Conservation (phyloP, 2,329 filamentous ascomycete genomes). For the Beauveria caledonica region DNA sequence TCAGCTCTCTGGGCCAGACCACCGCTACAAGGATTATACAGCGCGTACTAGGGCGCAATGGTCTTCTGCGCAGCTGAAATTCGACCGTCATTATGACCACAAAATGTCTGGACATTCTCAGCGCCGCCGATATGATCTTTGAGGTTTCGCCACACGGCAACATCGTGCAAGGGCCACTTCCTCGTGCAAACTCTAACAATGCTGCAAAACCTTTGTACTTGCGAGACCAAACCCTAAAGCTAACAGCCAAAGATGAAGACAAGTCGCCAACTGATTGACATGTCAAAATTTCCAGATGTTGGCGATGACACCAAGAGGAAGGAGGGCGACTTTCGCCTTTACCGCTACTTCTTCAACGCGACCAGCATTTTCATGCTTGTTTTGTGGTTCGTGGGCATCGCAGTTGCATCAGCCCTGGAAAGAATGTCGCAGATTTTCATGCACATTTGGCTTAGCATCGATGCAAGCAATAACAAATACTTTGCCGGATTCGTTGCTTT, state of each 20-base stretch:
- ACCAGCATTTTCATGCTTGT: neutral
- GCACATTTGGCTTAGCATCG: constrained; percentile 12
- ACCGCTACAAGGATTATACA: neutral
- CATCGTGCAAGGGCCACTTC: neutral
- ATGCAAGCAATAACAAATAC: constrained; percentile 8
- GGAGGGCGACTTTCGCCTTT: neutral
- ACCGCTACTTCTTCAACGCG: neutral
- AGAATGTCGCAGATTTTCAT: constrained; percentile 7
- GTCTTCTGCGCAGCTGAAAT: constrained; percentile 8
- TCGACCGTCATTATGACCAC: constrained; percentile 13
- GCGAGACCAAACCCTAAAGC: neutral
- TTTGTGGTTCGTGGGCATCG: neutral
- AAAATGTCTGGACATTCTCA: neutral
- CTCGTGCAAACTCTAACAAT: neutral
- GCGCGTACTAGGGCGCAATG: constrained; percentile 7
- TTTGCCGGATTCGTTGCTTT: neutral
- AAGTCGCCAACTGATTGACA: neutral
- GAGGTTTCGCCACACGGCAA: neutral
- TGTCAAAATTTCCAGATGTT: neutral
- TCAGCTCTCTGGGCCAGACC: constrained; percentile 12
- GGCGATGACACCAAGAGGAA: neutral
- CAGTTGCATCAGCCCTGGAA: neutral
- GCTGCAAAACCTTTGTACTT: neutral
- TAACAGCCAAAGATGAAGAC: neutral
- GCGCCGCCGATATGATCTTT: neutral